A percentile compares a stretch with the other conserved stretches of the same genome.
Evolutionary conservation across 208 protist species (phyloP).

Genomic region (Endotrypanum monterogeii): DNA sequence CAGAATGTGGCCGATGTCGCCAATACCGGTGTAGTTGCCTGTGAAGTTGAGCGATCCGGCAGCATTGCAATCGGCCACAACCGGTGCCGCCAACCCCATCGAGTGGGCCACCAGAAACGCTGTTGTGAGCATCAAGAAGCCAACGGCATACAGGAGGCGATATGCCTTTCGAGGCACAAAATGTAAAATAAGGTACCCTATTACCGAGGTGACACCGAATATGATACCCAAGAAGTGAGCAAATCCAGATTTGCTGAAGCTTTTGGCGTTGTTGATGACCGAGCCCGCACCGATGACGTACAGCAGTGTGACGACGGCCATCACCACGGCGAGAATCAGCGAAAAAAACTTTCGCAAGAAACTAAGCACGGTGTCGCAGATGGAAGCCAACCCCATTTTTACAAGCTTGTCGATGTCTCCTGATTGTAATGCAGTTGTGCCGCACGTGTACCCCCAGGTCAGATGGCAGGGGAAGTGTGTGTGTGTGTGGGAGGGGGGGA

Average conservation of each 20-base stretch:
- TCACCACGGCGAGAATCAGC: slow-evolving; percentile 65
- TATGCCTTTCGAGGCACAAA: slow-evolving; percentile 81
- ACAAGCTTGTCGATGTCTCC: neutral
- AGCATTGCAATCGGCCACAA: slow-evolving; percentile 63
- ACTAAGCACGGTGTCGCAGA: slow-evolving; percentile 40
- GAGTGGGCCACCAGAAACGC: slow-evolving; percentile 71
- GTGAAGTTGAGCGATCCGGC: slow-evolving; percentile 15
- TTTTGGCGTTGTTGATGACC: slow-evolving; percentile 53
- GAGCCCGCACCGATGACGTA: slow-evolving; percentile 64
- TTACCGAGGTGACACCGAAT: slow-evolving; percentile 47
- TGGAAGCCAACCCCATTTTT: slow-evolving; percentile 33
- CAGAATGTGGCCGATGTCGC: slow-evolving; percentile 18
- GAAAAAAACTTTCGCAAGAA: slow-evolving; percentile 84
- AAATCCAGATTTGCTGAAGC: slow-evolving; percentile 61
- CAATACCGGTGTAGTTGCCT: slow-evolving; percentile 32
- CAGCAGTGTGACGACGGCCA: slow-evolving; percentile 60
- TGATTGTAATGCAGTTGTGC: neutral
- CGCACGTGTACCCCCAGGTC: neutral
- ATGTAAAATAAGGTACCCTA: slow-evolving; percentile 74
- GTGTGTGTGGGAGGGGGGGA: neutral
- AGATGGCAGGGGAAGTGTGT: neutral
- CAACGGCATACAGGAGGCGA: slow-evolving; percentile 80
- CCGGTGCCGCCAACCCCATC: slow-evolving; percentile 57
- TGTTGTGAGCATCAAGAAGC: slow-evolving; percentile 53
- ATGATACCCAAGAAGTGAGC: slow-evolving; percentile 78